Evolutionary conservation across 164 flowering plant species (phyloP).

Genomic region (Kalanchoe fedtschenkoi): DNA sequence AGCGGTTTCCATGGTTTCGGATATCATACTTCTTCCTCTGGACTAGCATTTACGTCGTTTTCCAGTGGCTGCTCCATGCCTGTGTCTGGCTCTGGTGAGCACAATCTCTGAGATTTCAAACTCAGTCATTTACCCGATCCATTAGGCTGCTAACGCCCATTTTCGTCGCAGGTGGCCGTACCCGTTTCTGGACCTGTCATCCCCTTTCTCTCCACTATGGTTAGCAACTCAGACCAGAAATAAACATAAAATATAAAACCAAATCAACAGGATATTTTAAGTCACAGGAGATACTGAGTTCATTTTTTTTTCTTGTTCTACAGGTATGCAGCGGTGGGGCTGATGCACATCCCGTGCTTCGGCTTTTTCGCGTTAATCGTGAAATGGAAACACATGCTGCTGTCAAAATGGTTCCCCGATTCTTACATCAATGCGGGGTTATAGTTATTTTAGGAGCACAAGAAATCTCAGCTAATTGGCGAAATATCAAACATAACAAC

Average conservation of each 20-base stretch:
- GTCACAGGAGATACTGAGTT: not conserved
- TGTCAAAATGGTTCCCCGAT: constrained; percentile 5
- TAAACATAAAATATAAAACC: not conserved
- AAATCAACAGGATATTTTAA: not conserved
- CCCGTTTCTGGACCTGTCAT: constrained; percentile 7
- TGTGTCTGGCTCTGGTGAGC: constrained; percentile 4
- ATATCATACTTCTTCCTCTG: constrained; percentile 4
- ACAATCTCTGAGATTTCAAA: not conserved
- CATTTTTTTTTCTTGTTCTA: not conserved
- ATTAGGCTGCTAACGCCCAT: not conserved
- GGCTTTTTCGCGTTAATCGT: constrained; percentile 2
- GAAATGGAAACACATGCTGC: constrained; percentile 4
- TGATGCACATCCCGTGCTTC: constrained; percentile 1
- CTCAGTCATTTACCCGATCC: not conserved
- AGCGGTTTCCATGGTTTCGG: constrained; percentile 7
- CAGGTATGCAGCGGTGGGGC: constrained; percentile 4
- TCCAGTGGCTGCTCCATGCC: constrained; percentile 8
- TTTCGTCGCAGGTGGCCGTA: constrained; percentile 8
- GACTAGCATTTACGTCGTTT: constrained; percentile 2
- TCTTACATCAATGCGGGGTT: not conserved
- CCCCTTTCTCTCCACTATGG: constrained; percentile 4
- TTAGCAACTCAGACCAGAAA: not conserved
- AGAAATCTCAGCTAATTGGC: no score
- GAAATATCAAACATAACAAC: no score
- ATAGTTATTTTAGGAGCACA: not conserved